A percentile compares a stretch with the other conserved stretches of the same genome.
Conservation (phyloP, 1,284 basidiomycete species). For the Gomphus bonarii region DNA sequence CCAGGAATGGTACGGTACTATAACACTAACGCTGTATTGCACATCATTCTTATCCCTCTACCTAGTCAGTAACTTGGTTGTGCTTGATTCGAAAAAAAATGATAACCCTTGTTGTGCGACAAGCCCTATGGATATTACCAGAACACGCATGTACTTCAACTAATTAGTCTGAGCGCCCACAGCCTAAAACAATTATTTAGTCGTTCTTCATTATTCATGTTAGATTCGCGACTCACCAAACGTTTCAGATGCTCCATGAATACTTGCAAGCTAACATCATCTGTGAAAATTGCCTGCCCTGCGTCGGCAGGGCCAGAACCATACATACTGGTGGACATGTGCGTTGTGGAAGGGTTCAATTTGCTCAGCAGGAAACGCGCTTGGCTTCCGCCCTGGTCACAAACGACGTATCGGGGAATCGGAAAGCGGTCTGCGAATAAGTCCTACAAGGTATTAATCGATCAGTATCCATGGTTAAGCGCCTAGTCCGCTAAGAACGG, state of each 20-base stretch:
- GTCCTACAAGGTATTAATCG: conserved; percentile 43
- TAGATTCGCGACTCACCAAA: conserved; percentile 42
- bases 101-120: neutral
- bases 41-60: too few relatives aligned
- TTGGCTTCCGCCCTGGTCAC: conserved; percentile 96
- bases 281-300: conserved; percentile 96
- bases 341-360: conserved; percentile 96
- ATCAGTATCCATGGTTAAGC: neutral
- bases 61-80: too few relatives aligned
- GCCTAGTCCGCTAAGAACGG: neutral
- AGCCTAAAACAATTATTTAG: conserved; percentile 30
- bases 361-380: conserved; percentile 95
- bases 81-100: neutral
- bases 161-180: conserved; percentile 64
- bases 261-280: conserved; percentile 94
- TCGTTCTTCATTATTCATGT: neutral
- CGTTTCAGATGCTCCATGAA: conserved; percentile 95
- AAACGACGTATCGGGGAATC: conserved; percentile 95
- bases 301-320: conserved; percentile 53
- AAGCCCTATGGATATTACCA: neutral
- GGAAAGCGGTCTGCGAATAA: conserved; percentile 93
- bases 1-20: too few relatives aligned
- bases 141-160: neutral
- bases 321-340: conserved; percentile 87
- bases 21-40: too few relatives aligned